Base-by-base conservation (phyloP, 2,329 filamentous ascomycete genomes). In the Aspergillus pseudonomiae region DNA sequence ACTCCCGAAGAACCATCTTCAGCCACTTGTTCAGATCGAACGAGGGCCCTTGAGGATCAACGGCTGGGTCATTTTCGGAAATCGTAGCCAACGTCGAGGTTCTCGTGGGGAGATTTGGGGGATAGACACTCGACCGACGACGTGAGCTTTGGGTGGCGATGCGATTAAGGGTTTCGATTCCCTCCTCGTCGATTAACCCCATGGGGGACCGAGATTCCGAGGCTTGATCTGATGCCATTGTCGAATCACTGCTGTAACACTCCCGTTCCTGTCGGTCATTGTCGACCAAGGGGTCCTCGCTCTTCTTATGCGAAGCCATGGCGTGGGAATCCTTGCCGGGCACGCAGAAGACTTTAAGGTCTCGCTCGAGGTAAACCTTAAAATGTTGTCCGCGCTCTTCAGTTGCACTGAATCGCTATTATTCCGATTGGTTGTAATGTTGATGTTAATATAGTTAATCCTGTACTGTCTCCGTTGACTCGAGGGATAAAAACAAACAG, bases 11-110 rank as follows among this genome's bases (percentile, higher is more conserved):
- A 19, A 32, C 11, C 11, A 52, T 50, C 24, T 36, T 59, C 30
- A 63, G 43, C 61, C 61, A 63, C n/a, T 60, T 48, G 7, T 56
- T 53, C 14, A 63, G 32, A n/a, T 60, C 46, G 28, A 63, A 63
- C 2, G 59, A 45, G 10, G 53, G 32, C 12, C 32, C 28, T 52
- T 57, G 41, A 9, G 61, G 61, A 28, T 63, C 61, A 6, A 63
- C 48, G 11, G 26, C 28, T 6, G 61, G 61, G 5, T 60, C 57
- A 28, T 63, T 43, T 11, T 56, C 59, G 16, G 50, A 34, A 19
- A 61, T 56, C 1, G 50, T 55, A 6, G 19, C 59, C 52, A 61
- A 10, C 2, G 52, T 50, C 12, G 43, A 21, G 3, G 26, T 43
- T 28, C 34, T 56, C 21, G 19, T 56, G 4, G 50, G 50, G 21